Evolutionary conservation across 1,284 basidiomycete genomes (phyloP).

Genomic region (Fomitopsis pinicola): DNA sequence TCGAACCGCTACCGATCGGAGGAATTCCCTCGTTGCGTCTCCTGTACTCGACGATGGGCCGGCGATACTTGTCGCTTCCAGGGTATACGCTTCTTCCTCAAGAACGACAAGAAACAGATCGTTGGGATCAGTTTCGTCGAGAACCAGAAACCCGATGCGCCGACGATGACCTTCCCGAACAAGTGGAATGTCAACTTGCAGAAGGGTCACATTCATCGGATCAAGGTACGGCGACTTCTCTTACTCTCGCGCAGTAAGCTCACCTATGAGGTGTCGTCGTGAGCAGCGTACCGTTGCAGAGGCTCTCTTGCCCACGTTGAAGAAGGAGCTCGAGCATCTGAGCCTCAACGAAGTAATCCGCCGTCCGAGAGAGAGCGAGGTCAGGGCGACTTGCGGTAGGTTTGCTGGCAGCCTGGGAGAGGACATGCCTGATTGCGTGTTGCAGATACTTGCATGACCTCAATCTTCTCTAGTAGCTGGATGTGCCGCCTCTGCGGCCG

Average conservation of each 20-base stretch:
- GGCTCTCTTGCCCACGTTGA: slow-evolving; percentile 65
- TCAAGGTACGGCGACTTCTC: slow-evolving; percentile 45
- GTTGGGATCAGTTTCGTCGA: slow-evolving; percentile 67
- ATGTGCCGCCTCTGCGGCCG: slow-evolving; percentile 89
- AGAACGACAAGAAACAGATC: slow-evolving; percentile 51
- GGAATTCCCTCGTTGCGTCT: slow-evolving; percentile 70
- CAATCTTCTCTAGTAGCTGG: slow-evolving; percentile 86
- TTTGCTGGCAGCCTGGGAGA: slow-evolving; percentile 11
- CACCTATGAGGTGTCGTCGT: not conserved
- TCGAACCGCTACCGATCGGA: slow-evolving; percentile 68
- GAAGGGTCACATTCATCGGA: slow-evolving; percentile 43
- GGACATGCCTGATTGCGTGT: not conserved
- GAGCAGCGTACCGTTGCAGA: slow-evolving; percentile 61
- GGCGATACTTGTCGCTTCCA: slow-evolving; percentile 81
- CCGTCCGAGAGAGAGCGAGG: slow-evolving; percentile 71
- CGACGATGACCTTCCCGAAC: slow-evolving; percentile 60
- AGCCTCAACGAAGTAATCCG: slow-evolving; percentile 58
- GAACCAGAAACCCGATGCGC: slow-evolving; percentile 50
- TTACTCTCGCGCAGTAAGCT: not conserved
- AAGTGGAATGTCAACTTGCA: slow-evolving; percentile 61
- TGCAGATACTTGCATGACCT: slow-evolving; percentile 88
- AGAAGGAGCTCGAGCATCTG: slow-evolving; percentile 67
- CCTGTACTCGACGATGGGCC: slow-evolving; percentile 78
- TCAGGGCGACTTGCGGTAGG: slow-evolving; percentile 81
- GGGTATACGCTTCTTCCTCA: slow-evolving; percentile 68